Evolutionary conservation across 495 filamentous ascomycete species (phyloP).

Genomic region (Penicillium samsonianum): DNA sequence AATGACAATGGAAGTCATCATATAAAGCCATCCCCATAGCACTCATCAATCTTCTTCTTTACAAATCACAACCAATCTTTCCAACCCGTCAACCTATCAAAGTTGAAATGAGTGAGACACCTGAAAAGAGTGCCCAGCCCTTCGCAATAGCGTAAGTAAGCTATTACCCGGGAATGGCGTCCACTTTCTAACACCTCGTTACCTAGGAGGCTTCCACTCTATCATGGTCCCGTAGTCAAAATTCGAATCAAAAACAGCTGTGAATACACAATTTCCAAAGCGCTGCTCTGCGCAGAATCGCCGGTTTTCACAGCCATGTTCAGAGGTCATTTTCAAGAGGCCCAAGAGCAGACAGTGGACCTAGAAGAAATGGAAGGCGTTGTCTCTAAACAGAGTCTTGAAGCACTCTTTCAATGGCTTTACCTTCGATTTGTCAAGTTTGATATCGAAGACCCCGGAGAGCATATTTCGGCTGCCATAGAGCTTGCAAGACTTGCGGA

Average conservation of each 20-base stretch:
- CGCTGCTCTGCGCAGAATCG: conserved; percentile 29
- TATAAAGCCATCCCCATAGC: too few species aligned
- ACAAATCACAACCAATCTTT: too few species aligned
- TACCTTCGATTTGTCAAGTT: conserved; percentile 25
- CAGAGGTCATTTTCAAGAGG: conserved; percentile 24
- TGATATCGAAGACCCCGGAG: conserved; percentile 13
- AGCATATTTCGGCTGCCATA: conserved; percentile 24
- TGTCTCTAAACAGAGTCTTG: conserved; percentile 23
- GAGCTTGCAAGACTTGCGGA: conserved; percentile 34
- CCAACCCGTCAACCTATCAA: too few species aligned
- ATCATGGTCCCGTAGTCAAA: conserved; percentile 4
- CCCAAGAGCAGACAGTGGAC: conserved; percentile 16
- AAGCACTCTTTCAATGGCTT: conserved; percentile 35
- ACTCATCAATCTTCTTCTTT: too few species aligned
- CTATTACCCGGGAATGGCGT: too few species aligned
- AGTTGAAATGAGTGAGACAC: too few species aligned
- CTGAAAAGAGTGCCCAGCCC: rapidly evolving
- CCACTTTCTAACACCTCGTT: background rate
- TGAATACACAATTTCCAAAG: conserved; percentile 29
- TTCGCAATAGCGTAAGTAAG: too few species aligned
- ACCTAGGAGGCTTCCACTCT: conserved; percentile 14
- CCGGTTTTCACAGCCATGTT: conserved; percentile 31
- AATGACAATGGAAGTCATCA: too few species aligned
- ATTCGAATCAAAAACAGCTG: conserved; percentile 12
- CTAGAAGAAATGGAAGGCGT: conserved; percentile 28